These are phyloP conservation scores for Lepiota venenata DNA, from an alignment of 768 basidiomycete genomes.

Conservation along the genomic window DNA sequence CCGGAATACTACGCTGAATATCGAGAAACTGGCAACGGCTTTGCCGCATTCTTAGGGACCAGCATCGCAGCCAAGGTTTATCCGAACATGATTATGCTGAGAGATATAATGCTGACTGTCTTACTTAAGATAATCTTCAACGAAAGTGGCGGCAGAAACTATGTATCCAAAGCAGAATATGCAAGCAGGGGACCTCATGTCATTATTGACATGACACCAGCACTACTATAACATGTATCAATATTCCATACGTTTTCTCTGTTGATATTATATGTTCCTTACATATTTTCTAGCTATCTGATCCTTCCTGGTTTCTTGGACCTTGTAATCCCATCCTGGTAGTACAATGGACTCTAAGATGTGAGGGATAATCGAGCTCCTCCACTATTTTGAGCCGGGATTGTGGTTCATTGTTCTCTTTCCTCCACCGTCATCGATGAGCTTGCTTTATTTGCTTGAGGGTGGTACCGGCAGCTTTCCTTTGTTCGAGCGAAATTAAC, in stretches of 20 bases:
- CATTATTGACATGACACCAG: constrained; percentile 76
- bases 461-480: no score
- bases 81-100: background rate
- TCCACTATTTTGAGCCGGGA: no score
- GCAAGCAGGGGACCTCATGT: constrained; percentile 66
- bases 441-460: background rate
- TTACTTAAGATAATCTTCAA: constrained; percentile 64
- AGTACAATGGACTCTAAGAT: no score
- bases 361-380: no score
- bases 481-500: no score
- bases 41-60: constrained; percentile 77
- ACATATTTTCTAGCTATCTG: background rate
- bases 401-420: background rate
- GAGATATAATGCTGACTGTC: constrained; percentile 2
- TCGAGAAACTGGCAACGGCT: constrained; percentile 77
- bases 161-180: constrained; percentile 80
- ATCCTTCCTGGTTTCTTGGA: background rate
- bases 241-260: constrained; percentile 1
- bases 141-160: constrained; percentile 63
- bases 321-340: no score
- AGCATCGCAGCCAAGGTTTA: constrained; percentile 84
- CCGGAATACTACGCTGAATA: constrained; percentile 94
- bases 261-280: background rate
- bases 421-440: background rate
- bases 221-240: constrained; percentile 47